A percentile compares a stretch with the other conserved stretches of the same genome.
These are phyloP conservation scores for Colletotrichum gigasporum DNA, from an alignment of 2,329 filamentous ascomycete genomes.

Conservation along the genomic window DNA sequence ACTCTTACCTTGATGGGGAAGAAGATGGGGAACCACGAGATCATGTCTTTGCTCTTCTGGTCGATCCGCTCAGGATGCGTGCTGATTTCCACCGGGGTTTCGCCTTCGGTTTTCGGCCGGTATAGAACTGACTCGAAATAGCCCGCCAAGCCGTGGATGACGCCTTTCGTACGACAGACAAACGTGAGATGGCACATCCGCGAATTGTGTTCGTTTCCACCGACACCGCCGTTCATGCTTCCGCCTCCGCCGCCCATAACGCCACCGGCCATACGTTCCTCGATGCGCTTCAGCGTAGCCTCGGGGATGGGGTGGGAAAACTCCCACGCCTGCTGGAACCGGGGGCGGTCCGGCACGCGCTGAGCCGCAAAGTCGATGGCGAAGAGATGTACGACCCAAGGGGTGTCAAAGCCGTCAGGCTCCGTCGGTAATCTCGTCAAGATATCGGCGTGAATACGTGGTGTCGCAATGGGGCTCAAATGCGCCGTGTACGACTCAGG, in stretches of 20 bases:
- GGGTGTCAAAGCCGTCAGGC: constrained; percentile 82
- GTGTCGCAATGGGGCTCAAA: constrained; percentile 89
- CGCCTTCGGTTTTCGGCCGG: constrained; percentile 55
- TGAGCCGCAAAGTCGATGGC: constrained; percentile 83
- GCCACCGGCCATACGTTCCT: constrained; percentile 69
- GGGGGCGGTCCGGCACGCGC: constrained; percentile 62
- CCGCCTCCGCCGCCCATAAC: constrained; percentile 74
- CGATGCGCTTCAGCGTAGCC: constrained; percentile 62
- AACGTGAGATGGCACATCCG: constrained; percentile 84
- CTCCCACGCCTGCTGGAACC: constrained; percentile 83
- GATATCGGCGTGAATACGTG: constrained; percentile 86
- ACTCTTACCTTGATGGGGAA: constrained; percentile 87
- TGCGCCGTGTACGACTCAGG: constrained; percentile 94
- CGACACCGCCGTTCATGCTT: constrained; percentile 78
- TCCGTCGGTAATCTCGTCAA: constrained; percentile 69
- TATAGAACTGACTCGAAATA: constrained; percentile 99
- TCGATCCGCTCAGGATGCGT: constrained; percentile 94
- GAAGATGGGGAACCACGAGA: constrained; percentile 99
- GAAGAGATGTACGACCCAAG: constrained; percentile 93
- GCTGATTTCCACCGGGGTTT: constrained; percentile 88
- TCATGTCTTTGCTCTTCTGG: constrained; percentile 95
- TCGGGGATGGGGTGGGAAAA: constrained; percentile 80
- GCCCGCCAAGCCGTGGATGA: constrained; percentile 89
- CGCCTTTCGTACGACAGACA: constrained; percentile 79
- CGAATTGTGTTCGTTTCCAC: constrained; percentile 90